Conservation (phyloP, 805 yeast species). For the Myxozyma neglecta region DNA sequence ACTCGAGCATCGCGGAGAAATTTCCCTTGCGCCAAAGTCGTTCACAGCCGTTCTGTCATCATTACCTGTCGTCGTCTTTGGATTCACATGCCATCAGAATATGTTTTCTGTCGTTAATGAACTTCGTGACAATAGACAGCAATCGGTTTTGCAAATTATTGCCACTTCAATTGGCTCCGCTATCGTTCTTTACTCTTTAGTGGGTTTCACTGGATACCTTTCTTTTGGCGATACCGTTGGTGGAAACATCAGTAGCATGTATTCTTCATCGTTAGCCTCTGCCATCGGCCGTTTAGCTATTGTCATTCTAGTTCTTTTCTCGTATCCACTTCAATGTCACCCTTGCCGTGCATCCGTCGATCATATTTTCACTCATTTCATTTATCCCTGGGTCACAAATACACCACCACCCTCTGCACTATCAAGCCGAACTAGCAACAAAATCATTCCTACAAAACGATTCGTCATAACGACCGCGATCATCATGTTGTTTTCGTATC, state of each 20-base stretch:
- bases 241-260: conserved; percentile 80
- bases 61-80: conserved; percentile 90
- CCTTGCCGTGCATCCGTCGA: conserved; percentile 84
- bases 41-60: conserved; percentile 56
- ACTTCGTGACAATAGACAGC: conserved; percentile 55
- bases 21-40: conserved; percentile 52
- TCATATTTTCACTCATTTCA: conserved; percentile 49
- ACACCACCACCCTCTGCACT: conserved; percentile 41
- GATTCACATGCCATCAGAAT: conserved; percentile 94
- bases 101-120: conserved; percentile 89
- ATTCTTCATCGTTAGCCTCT: conserved; percentile 62
- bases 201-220: conserved; percentile 80
- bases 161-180: conserved; percentile 59
- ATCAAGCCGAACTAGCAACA: conserved; percentile 37
- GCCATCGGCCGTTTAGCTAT: conserved; percentile 80
- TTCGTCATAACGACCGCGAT: conserved; percentile 46
- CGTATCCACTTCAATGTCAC: conserved; percentile 88
- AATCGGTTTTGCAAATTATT: conserved; percentile 51
- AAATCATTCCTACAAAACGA: conserved; percentile 30
- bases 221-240: conserved; percentile 80
- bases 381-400: neutral
- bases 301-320: conserved; percentile 72
- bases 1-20: conserved; percentile 50
- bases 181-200: conserved; percentile 59
- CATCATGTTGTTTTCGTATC: conserved; percentile 56